A percentile compares a stretch with the other conserved stretches of the same genome.
Conservation (phyloP, 2,329 filamentous ascomycete genomes). For the Claviceps digitariae region DNA sequence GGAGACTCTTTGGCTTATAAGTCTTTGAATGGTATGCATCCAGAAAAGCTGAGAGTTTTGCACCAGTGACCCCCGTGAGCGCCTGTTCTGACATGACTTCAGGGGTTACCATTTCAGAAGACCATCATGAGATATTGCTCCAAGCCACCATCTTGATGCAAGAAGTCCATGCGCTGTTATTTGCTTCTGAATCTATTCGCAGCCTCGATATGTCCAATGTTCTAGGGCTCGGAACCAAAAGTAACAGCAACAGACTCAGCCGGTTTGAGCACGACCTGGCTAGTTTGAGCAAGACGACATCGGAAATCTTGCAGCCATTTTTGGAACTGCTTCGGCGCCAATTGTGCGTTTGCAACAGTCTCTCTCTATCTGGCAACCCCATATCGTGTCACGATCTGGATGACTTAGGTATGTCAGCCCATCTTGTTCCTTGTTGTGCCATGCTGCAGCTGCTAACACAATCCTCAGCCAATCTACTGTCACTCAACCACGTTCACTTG, state of each 20-base stretch:
- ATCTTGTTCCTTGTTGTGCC: not conserved
- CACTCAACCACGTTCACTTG: slow-evolving; percentile 24
- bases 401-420: slow-evolving; percentile 27
- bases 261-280: slow-evolving; percentile 12
- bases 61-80: not conserved
- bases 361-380: slow-evolving; percentile 36
- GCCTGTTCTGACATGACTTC: slow-evolving; percentile 3
- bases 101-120: slow-evolving; percentile 33
- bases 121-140: slow-evolving; percentile 33
- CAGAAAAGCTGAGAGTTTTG: not conserved
- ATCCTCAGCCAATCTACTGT: slow-evolving; percentile 17
- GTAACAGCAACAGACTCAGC: slow-evolving; percentile 10
- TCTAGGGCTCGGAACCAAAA: slow-evolving; percentile 15
- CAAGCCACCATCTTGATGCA: slow-evolving; percentile 39
- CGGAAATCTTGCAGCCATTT: slow-evolving; percentile 34
- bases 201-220: slow-evolving; percentile 39
- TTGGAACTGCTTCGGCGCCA: slow-evolving; percentile 34
- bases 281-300: slow-evolving; percentile 14
- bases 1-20: slow-evolving; percentile 36
- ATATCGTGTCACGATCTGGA: slow-evolving; percentile 33
- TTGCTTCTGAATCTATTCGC: slow-evolving; percentile 40
- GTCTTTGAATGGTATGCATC: slow-evolving; percentile 34
- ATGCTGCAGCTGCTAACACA: slow-evolving; percentile 1
- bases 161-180: slow-evolving; percentile 41
- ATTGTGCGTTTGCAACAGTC: slow-evolving; percentile 34